A percentile compares a stretch with the other conserved stretches of the same genome.
Evolutionary conservation across 2,329 filamentous ascomycete genomes (phyloP).

Genomic region (Aureobasidium sp.): DNA sequence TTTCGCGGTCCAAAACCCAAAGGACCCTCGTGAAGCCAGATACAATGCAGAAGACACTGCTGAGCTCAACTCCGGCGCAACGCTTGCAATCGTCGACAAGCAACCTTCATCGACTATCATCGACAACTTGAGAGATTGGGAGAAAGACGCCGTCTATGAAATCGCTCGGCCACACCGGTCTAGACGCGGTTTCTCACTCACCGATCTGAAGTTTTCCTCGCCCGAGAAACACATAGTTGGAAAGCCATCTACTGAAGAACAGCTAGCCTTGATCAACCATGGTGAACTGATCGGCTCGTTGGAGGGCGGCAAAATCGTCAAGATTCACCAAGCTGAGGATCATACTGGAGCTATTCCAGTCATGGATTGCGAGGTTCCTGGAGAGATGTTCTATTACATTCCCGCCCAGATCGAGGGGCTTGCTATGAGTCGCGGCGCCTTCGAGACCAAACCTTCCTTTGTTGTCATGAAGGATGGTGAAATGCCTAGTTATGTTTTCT

Average conservation of each 20-base stretch:
- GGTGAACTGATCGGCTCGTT: not conserved
- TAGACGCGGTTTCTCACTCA: not conserved
- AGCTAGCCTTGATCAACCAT: not conserved
- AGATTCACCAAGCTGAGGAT: not conserved
- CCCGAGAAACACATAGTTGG: not conserved
- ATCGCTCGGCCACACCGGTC: not conserved
- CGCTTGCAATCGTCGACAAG: not conserved
- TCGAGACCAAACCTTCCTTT: not conserved
- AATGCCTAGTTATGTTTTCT: slow-evolving; percentile 1
- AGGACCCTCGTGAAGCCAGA: not conserved
- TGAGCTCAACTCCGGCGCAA: not conserved
- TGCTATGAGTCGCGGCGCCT: not conserved
- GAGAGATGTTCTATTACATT: not conserved
- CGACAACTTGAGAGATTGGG: not conserved
- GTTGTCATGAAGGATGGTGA: not conserved
- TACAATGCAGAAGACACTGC: not conserved
- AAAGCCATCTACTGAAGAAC: not conserved
- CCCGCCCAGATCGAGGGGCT: not conserved
- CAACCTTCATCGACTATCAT: not conserved
- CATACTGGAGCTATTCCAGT: not conserved
- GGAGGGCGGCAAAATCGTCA: not conserved
- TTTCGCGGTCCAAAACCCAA: not conserved
- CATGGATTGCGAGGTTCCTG: not conserved
- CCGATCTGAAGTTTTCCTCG: not conserved
- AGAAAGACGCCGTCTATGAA: not conserved